Evolutionary conservation across 345 rosid genomes (phyloP), one percentile per base, ranked within the genome.

Genomic region (Cardamine chenopodiifolia): DNA sequence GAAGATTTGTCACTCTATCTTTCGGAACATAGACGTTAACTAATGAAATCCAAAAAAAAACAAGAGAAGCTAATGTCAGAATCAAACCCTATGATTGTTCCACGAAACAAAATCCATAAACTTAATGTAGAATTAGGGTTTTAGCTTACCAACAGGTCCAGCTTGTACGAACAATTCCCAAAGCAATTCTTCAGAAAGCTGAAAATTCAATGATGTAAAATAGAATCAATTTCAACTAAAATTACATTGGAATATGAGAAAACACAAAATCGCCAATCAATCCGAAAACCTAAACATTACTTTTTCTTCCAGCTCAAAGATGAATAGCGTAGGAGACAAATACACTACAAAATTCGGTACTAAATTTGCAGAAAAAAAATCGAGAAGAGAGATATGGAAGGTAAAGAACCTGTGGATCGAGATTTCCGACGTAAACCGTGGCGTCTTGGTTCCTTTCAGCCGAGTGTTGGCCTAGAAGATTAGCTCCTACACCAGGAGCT

Each of bases 141-240:
- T 8, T 1, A 76, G 62, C 81, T 31, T 82, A 96, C 99, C 99
- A 76, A 92, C 98, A 11, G 99, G 98, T 6, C 99, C 99, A 0
- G 98, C 98, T 82, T 92, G 98, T 59, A 92, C 96, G 73, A 96
- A 96, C 76, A 96, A 56, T 73, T 96, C 98, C 99, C 99, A 96
- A 3, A 96, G 91, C 78, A 90, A 79, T 79, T 96, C 98, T 82
- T 96, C 99, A 11, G 88, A 62, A 12, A 86, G 85, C 96, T 92
- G 52, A 42, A 42, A 34, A 74, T 35, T 35, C 28, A 63, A 45
- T 55, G 34, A 56, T 1, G 23, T 45, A 3, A 23, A 25, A 31
- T 35, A 1, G 8, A 9, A 64, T 63, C 60, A 62, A 22, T 28
- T 76, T 76, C 66, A 77, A 11, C 42, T 12, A 22, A 26, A 53